Evolutionary conservation across 2,329 filamentous ascomycete genomes (phyloP), one percentile per base, ranked within the genome.

Genomic region (Alternaria metachromatica): DNA sequence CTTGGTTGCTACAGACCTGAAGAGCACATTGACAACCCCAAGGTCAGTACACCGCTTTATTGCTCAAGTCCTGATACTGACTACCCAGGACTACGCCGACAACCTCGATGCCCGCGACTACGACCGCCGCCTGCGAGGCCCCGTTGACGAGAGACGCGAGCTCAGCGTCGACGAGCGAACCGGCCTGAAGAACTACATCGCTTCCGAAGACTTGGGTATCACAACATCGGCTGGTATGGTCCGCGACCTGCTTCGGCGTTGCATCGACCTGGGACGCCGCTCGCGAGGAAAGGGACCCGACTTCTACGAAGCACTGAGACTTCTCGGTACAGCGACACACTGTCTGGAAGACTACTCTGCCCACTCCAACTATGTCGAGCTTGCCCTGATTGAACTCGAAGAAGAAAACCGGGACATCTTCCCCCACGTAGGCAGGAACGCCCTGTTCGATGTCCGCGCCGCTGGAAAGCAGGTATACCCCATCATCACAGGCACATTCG

Each of bases 361-460:
- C 15, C 95, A 97, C 82, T 96, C 93, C 78, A 97, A 97, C 84
- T 97, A 97, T 81, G 89, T 87, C 13, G 94, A 97, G 80, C 87
- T 97, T 62, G 92, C 92, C 62, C 85, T 97, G 51, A 94, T 96
- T 72, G 94, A 97, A 79, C 82, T 97, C 73, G 94, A 93, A 55
- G 93, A 96, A 80, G 84, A 82, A 1, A 53, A 53, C 20, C 49
- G 4, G 6, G 87, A 92, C 64, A 82, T 97, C 63, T 97, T 97
- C 80, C 93, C 95, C 25, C 94, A 97, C 75, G 92, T 96, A 58
- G 95, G 95, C 37, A 86, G 89, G 62, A 82, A 87, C 72, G 93
- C 93, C n/a, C 83, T 84, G 74, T 83, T 97, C 26, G 84, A 88
- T 49, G 85, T 97, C 26, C 84, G 86, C 33, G 93, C 92, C 48